Evolutionary conservation across 148 eudicot species (phyloP).

Genomic region (Beta vulgaris): DNA sequence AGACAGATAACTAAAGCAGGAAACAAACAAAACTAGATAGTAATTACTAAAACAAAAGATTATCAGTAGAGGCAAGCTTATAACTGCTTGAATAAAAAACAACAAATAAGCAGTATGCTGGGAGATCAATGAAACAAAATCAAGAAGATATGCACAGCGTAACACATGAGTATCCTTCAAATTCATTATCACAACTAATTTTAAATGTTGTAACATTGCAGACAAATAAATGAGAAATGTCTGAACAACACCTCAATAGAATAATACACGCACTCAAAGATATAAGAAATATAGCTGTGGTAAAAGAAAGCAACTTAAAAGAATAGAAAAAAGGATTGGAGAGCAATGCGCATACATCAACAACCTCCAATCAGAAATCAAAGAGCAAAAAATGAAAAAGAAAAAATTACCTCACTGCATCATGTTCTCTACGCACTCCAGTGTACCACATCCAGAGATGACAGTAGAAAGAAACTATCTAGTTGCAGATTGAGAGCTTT

Average conservation of each 20-base stretch:
- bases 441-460: slow-evolving; percentile 29
- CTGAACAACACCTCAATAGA: background rate
- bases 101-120: background rate
- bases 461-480: slow-evolving; percentile 22
- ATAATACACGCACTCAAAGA: background rate
- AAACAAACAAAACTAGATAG: background rate
- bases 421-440: slow-evolving; percentile 22
- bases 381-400: background rate
- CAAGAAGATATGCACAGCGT: background rate
- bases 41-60: background rate
- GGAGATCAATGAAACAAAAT: slow-evolving; percentile 10
- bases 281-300: background rate
- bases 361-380: slow-evolving; percentile 9
- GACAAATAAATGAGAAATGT: background rate
- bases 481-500: slow-evolving; percentile 70
- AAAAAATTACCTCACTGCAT: slow-evolving; percentile 30
- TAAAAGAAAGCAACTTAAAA: background rate
- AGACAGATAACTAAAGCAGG: background rate
- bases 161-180: background rate
- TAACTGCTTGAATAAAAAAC: background rate
- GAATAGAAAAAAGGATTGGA: background rate
- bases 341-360: background rate
- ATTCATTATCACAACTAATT: background rate
- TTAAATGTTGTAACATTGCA: background rate
- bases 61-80: background rate